Evolutionary conservation across 176 grass and related monocot species (phyloP), one percentile per base, ranked within the genome.

Genomic region (Rhynchospora tenuis): DNA sequence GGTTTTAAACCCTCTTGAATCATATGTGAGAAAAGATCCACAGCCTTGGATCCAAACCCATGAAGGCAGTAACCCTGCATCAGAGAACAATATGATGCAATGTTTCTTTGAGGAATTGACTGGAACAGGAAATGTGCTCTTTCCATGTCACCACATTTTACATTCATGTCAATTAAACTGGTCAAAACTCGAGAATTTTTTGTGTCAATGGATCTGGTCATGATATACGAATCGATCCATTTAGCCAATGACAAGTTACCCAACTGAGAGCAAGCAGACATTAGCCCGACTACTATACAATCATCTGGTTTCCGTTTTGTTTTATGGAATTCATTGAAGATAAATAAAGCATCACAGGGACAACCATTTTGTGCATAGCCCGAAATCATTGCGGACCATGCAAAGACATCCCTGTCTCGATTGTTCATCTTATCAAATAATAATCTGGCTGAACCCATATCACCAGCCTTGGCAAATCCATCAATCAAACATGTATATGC

Each of bases 51-150:
- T 88, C 93, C 85, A 59, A 79, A 87, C 87, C 96, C 93, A 81
- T 95, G 89, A 72, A 98, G 89, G 74, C 89, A 93, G 87, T 93
- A 90, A 31, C 96, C 96, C 89, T 98, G 92, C 91, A 93, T 98
- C 91, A 98, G 82, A 20, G 91, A 98, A 78, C 88, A 95, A 72
- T 93, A 95, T 31, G 93, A 93, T 54, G 93, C 85, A 54, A 93
- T 83, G 72, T 95, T 88, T 88, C 83, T 90, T 48, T 85, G 85
- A 66, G 84, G 86, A 89, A 98, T 93, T 31, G 90, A 91, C 57
- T 90, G 87, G 70, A 98, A 98, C 55, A 98, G 79, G 68, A 73
- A 27, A 60, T 85, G 73, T 59, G 96, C 96, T 85, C 89, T 93
- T 87, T 93, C 91, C 79, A 98, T 86, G 77, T 92, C 91, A 19